Evolutionary conservation across 2,329 filamentous ascomycete species (phyloP), one percentile per base, ranked within the genome.

Genomic region (Alternaria sp.): DNA sequence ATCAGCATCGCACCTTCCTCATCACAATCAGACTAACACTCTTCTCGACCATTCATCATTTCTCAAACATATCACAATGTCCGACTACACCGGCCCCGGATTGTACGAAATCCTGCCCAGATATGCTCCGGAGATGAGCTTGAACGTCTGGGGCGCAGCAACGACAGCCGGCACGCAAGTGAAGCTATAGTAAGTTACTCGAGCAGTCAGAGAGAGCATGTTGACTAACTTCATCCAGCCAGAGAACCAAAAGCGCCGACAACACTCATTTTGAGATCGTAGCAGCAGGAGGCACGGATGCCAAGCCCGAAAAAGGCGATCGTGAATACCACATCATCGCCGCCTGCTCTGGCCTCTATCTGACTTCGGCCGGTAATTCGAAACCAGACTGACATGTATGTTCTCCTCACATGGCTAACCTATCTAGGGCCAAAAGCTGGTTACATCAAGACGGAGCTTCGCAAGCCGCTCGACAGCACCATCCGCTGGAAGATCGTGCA

Each of bases 301-400:
- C 23, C 17, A 32, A 54, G 13, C 19, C 57, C 25, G 57, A 59
- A 43, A 54, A 32, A 17, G 57, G 57, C 8, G 57, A 59, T 49
- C 57, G 49, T 28, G 59, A 57, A 49, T 57, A 57, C 17, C 46
- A 57, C 36, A 61, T 61, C 52, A 61, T 61, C 13, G 19, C 45
- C 7, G 59, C 5, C 4, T 45, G 51, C 19, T 61, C 59, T 13
- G 59, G 59, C 8, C 46, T 61, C 26, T 61, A 57, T n/a, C 6
- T 61, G 6, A 25, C 44, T 8, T 21, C 19, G 8, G 12, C 25
- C 3, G 32, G 58, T 61, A 61, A 25, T 9, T 40, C 32, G 32
- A 40, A n/a, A 40, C 32, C 49, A 30, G 17, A 32, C 26, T 28
- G 17, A 10, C 10, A 13, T 17, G 4, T 8, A 19, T 19, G 52